Conservation (phyloP, 106 monocot genomes). For the Xerophyta viscosa region DNA sequence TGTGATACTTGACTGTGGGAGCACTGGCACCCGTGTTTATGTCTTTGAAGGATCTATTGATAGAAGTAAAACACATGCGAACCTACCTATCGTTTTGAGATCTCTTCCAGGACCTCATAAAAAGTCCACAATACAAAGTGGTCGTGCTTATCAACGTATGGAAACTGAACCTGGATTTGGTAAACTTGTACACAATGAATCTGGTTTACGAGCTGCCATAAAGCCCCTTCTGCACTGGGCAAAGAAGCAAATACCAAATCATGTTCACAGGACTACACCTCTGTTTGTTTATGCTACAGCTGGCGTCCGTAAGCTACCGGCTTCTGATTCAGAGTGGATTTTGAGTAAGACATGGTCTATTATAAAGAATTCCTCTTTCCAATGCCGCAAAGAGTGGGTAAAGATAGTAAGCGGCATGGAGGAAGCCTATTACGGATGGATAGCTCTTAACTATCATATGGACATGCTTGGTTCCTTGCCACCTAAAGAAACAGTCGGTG, state of each 20-base stretch:
- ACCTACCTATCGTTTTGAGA: conserved; percentile 57
- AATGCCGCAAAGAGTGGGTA: conserved; percentile 59
- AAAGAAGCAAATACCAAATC: conserved; percentile 75
- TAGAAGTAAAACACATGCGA: conserved; percentile 18
- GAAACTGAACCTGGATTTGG: conserved; percentile 94
- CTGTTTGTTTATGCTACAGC: conserved; percentile 89
- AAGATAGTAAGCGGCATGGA: conserved; percentile 87
- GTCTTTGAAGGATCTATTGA: conserved; percentile 67
- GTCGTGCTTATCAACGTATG: conserved; percentile 96
- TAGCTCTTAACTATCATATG: conserved; percentile 82
- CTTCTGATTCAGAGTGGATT: conserved; percentile 83
- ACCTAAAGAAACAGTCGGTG: conserved; percentile 60
- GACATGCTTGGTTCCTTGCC: conserved; percentile 46
- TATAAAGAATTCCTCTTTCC: conserved; percentile 78
- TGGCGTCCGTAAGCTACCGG: conserved; percentile 82
- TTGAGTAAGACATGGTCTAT: conserved; percentile 69
- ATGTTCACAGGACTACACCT: conserved; percentile 60
- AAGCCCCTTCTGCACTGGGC: conserved; percentile 81
- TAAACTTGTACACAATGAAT: conserved; percentile 74
- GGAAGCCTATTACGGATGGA: conserved; percentile 99
- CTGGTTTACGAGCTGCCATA: conserved; percentile 66
- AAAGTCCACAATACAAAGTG: conserved; percentile 33
- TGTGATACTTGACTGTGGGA: conserved; percentile 94
- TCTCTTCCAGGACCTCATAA: conserved; percentile 45
- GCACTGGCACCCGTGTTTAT: conserved; percentile 87